Evolutionary conservation across 2,329 filamentous ascomycete species (phyloP).

Genomic region (Colletotrichum horii): DNA sequence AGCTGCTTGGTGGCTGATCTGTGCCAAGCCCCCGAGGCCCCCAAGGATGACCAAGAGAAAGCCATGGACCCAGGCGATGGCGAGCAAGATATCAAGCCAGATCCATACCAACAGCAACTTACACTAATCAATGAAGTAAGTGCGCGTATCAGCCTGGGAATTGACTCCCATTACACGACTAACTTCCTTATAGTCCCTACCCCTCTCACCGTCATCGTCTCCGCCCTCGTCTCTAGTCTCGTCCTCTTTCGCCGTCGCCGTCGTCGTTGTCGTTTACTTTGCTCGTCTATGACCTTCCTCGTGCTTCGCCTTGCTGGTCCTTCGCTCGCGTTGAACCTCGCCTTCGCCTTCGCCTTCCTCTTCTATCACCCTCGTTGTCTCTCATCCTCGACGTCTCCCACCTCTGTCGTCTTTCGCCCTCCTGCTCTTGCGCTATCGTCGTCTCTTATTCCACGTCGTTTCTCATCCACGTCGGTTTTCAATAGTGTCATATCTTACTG

Average conservation of each 20-base stretch:
- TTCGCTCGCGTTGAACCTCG: too few species aligned
- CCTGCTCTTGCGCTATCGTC: too few species aligned
- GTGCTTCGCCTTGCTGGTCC: too few species aligned
- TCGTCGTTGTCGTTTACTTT: background rate
- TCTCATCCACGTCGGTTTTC: background rate
- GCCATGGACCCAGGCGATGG: background rate
- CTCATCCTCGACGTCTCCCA: background rate
- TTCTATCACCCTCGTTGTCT: too few species aligned
- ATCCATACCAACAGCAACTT: rapidly evolving
- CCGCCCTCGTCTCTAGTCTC: background rate
- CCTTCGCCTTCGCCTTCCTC: too few species aligned
- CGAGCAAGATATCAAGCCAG: background rate
- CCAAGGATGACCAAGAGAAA: background rate
- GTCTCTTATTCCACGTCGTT: background rate
- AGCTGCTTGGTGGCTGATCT: background rate
- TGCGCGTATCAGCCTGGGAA: background rate
- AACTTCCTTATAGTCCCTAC: background rate
- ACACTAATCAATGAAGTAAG: background rate
- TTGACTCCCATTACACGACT: rapidly evolving
- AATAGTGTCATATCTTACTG: background rate
- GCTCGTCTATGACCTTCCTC: too few species aligned
- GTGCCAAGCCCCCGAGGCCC: rapidly evolving
- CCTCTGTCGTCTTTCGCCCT: too few species aligned
- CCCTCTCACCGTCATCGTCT: background rate
- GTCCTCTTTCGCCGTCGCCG: background rate